Conservation (phyloP, 805 yeast genomes). For the Candida xiaguanensis region DNA sequence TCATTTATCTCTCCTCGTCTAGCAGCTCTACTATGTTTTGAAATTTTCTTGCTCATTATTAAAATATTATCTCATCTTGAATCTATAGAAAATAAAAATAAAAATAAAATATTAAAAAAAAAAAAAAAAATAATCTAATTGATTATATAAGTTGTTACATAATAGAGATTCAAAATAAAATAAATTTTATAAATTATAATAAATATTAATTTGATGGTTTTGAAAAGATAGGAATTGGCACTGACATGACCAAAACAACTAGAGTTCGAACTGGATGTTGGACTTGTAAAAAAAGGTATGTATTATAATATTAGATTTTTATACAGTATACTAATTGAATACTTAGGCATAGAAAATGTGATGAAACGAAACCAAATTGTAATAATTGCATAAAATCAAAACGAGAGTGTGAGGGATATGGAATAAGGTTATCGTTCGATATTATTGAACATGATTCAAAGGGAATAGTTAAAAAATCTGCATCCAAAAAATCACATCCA, state of each 20-base stretch:
- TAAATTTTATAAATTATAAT: no score
- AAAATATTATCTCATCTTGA: background rate
- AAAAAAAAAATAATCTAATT: background rate
- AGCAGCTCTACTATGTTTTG: conserved; percentile 75
- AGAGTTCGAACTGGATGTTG: conserved; percentile 36
- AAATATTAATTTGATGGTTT: background rate
- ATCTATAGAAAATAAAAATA: background rate
- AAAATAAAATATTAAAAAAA: background rate
- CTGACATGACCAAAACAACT: conserved; percentile 15
- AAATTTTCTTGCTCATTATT: conserved; percentile 29
- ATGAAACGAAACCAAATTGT: conserved; percentile 24
- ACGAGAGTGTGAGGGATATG: conserved; percentile 64
- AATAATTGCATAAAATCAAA: conserved; percentile 33
- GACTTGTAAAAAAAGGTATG: conserved; percentile 31
- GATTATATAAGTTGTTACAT: conserved; percentile 1
- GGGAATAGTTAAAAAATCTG: background rate
- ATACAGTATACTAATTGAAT: conserved; percentile 6
- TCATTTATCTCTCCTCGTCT: conserved; percentile 55
- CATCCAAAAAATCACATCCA: background rate
- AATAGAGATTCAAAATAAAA: background rate
- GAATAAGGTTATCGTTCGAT: conserved; percentile 45
- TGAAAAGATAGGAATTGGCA: background rate
- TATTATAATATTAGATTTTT: conserved; percentile 4
- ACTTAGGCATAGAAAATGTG: conserved; percentile 24
- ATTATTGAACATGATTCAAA: conserved; percentile 35